Evolutionary conservation across 257 asterid species (phyloP).

Genomic region (Rubia yunnanensis): DNA sequence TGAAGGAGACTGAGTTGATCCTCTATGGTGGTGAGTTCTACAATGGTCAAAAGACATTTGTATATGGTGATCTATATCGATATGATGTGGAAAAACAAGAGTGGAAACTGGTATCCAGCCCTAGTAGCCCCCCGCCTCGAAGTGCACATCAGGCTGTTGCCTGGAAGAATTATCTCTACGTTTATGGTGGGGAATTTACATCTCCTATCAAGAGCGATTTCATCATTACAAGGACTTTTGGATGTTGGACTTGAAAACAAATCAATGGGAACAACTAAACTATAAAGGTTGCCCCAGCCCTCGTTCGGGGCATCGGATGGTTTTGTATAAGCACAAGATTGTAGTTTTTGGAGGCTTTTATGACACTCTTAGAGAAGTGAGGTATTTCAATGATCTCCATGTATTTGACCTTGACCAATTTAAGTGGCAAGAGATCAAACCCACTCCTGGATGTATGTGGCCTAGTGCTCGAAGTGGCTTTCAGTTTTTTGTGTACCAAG

Average conservation of each 20-base stretch:
- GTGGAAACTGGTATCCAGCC: constrained; percentile 91
- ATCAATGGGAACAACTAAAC: constrained; percentile 97
- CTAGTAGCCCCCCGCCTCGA: constrained; percentile 95
- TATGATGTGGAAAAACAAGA: constrained; percentile 87
- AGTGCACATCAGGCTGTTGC: constrained; percentile 97
- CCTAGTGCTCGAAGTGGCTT: constrained; percentile 98
- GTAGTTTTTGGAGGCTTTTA: constrained; percentile 94
- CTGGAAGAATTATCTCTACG: constrained; percentile 88
- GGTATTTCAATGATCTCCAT: constrained; percentile 86
- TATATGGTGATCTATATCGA: constrained; percentile 86
- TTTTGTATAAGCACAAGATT: constrained; percentile 92
- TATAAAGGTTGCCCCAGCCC: constrained; percentile 99
- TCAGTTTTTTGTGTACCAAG: constrained; percentile 83
- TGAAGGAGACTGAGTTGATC: constrained; percentile 81
- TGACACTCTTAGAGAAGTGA: constrained; percentile 99
- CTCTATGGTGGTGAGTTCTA: constrained; percentile 96
- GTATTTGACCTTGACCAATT: constrained; percentile 91
- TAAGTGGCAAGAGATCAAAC: constrained; percentile 99
- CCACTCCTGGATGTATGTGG: constrained; percentile 89
- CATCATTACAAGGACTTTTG: constrained; percentile 99
- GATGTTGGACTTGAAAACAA: constrained; percentile 89
- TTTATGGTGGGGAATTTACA: constrained; percentile 96
- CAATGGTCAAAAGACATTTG: constrained; percentile 95
- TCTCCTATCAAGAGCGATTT: constrained; percentile 99
- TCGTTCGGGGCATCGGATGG: constrained; percentile 98